Base-by-base conservation (phyloP, 768 basidiomycete genomes). In the Agrocybe praecox region DNA sequence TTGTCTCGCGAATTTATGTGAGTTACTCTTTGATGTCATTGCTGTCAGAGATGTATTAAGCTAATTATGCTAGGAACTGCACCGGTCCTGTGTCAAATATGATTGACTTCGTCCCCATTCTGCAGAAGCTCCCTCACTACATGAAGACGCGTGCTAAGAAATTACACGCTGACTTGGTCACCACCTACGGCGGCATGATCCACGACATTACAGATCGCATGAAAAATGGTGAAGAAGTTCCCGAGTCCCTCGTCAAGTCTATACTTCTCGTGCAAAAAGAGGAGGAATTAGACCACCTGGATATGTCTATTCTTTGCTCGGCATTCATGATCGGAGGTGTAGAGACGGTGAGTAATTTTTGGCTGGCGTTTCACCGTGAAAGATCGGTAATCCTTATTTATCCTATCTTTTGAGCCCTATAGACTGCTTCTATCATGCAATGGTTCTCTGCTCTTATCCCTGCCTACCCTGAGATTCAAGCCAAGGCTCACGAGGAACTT, bases 1-100 rank as follows among this genome's bases (percentile, higher is more conserved):
- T 63, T 81, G 46, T 71, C 74, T n/a, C 67, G 69, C 19, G 80
- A 80, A 53, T 81, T 78, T 55, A 81, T 80, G 76, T 55, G 60
- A 40, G 36, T 40, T 14, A 33, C 50, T 59, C 3, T 55, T 58
- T 18, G 52, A 53, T 76, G 6, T 66, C 72, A 57, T 56, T 40
- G 59, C 32, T 15, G 32, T 12, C 15, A n/a, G 9, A 17, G 32
- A 9, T 40, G 24, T 17, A 1, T 17, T 19, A 22, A 10, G 19
- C 40, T n/a, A 1, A 15, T 22, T 52, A 15, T 29, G 19, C 8
- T 40, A 73, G 68, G 68, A 71, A 72, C 59, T 62, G 59, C 34
- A 71, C 72, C 61, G 79, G 80, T 12, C 77, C 80, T 1, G 65
- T 71, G 51, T 76, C 79, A 7, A 81, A 81, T 56, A 54, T 72